phyloP scores from a whole-genome alignment of 805 yeast species.

The Starmerella apis region DNA sequence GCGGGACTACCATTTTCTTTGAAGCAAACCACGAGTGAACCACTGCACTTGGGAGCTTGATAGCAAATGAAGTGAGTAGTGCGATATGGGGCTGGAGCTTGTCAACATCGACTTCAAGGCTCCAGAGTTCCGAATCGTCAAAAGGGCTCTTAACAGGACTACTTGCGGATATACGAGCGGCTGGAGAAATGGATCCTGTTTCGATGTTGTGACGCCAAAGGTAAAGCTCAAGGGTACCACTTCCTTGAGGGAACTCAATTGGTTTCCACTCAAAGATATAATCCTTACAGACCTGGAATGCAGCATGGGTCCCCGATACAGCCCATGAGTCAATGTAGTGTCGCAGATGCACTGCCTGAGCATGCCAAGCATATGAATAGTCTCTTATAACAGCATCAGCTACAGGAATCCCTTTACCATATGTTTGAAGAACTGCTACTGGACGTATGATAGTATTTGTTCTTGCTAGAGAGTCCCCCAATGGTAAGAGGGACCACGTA shows the following conservation, averaged over 20 bases:
- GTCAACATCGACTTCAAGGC: constrained; percentile 25
- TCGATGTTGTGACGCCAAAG: constrained; percentile 21
- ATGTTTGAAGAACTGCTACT: constrained; percentile 23
- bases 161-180: constrained; percentile 18
- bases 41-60: constrained; percentile 16
- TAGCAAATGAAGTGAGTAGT: constrained; percentile 25
- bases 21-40: constrained; percentile 15
- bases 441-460: constrained; percentile 22
- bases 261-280: constrained; percentile 23
- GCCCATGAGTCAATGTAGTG: constrained; percentile 17
- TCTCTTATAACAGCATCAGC: constrained; percentile 24
- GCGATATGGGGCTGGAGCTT: constrained; percentile 24
- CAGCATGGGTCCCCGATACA: constrained; percentile 15
- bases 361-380: constrained; percentile 12
- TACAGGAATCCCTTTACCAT: constrained; percentile 9
- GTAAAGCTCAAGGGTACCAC: constrained; percentile 12
- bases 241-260: constrained; percentile 13
- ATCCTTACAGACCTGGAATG: constrained; percentile 19
- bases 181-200: constrained; percentile 13
- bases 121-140: constrained; percentile 22
- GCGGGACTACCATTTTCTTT: not conserved
- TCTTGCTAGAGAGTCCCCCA: constrained; percentile 1
- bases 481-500: constrained; percentile 26
- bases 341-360: constrained; percentile 6
- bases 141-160: constrained; percentile 24